Conservation (phyloP, 2,329 filamentous ascomycete genomes). For the Gnomoniopsis smithogilvyi region DNA sequence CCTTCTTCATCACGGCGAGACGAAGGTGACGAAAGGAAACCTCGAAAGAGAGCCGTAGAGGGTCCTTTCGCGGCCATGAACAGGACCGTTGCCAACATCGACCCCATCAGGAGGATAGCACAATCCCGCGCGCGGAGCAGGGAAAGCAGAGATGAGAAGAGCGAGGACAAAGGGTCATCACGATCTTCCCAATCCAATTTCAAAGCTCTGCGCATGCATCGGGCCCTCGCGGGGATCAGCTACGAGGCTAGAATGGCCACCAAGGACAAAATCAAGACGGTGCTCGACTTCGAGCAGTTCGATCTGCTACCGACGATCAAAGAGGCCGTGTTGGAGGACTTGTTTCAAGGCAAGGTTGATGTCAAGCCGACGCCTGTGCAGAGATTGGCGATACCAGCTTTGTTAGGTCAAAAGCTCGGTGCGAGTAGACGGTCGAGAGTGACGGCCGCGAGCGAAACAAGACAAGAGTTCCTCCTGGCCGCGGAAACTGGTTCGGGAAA, state of each 20-base stretch:
- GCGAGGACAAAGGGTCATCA: neutral
- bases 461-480: slow-evolving; percentile 71
- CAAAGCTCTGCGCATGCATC: slow-evolving; percentile 94
- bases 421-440: slow-evolving; percentile 28
- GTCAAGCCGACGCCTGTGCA: slow-evolving; percentile 86
- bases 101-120: slow-evolving; percentile 21
- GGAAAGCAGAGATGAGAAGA: slow-evolving; percentile 15
- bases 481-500: slow-evolving; percentile 98
- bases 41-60: slow-evolving; percentile 35
- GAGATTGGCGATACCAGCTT: slow-evolving; percentile 77
- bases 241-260: slow-evolving; percentile 62
- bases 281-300: slow-evolving; percentile 80
- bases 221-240: slow-evolving; percentile 69
- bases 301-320: slow-evolving; percentile 69
- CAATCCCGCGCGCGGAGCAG: slow-evolving; percentile 22
- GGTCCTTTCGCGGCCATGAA: slow-evolving; percentile 58
- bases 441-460: slow-evolving; percentile 28
- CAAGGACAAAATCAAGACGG: slow-evolving; percentile 56
- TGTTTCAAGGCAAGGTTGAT: slow-evolving; percentile 70
- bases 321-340: slow-evolving; percentile 68
- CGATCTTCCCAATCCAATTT: slow-evolving; percentile 34
- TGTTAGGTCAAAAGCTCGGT: slow-evolving; percentile 58
- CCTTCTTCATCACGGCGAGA: slow-evolving; percentile 30
- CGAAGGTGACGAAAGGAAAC: slow-evolving; percentile 31
- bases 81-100: slow-evolving; percentile 43